These are phyloP conservation scores for Seminavis robusta DNA, from an alignment of 108 stramenopile species.

Conservation along the genomic window DNA sequence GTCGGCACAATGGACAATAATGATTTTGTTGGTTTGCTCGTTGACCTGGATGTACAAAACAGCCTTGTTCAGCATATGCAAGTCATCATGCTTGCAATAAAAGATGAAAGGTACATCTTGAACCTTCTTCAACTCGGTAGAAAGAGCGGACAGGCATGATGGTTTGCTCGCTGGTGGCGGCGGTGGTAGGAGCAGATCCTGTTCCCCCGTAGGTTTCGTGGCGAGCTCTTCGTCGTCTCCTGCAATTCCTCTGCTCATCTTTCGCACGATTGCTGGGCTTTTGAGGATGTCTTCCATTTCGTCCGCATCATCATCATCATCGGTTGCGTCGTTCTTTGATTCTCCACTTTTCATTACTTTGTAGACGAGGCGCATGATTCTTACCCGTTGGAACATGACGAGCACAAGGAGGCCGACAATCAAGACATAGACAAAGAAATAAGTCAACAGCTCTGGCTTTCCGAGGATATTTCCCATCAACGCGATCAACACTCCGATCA, in stretches of 20 bases:
- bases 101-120: slow-evolving; percentile 51
- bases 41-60: slow-evolving; percentile 59
- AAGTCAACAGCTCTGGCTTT: slow-evolving; percentile 53
- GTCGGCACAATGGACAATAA: slow-evolving; percentile 38
- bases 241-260: background rate
- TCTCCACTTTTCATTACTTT: slow-evolving; percentile 18
- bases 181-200: background rate
- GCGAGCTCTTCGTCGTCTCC: background rate
- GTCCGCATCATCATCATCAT: background rate
- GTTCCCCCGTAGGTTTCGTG: no score
- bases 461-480: slow-evolving; percentile 46
- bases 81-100: slow-evolving; percentile 58
- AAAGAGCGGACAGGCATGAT: slow-evolving; percentile 13
- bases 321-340: slow-evolving; percentile 3
- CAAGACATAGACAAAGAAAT: slow-evolving; percentile 56
- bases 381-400: slow-evolving; percentile 50
- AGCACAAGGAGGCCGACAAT: slow-evolving; percentile 46
- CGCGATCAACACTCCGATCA: slow-evolving; percentile 33
- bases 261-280: no score
- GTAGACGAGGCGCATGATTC: slow-evolving; percentile 33
- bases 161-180: background rate
- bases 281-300: slow-evolving; percentile 1
- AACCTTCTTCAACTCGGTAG: slow-evolving; percentile 26
- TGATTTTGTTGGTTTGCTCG: slow-evolving; percentile 45
- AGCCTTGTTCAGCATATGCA: slow-evolving; percentile 67